A percentile compares a stretch with the other conserved stretches of the same genome.
phyloP scores from a whole-genome alignment of 805 yeast genomes.

The Barnettozyma vustinii region DNA sequence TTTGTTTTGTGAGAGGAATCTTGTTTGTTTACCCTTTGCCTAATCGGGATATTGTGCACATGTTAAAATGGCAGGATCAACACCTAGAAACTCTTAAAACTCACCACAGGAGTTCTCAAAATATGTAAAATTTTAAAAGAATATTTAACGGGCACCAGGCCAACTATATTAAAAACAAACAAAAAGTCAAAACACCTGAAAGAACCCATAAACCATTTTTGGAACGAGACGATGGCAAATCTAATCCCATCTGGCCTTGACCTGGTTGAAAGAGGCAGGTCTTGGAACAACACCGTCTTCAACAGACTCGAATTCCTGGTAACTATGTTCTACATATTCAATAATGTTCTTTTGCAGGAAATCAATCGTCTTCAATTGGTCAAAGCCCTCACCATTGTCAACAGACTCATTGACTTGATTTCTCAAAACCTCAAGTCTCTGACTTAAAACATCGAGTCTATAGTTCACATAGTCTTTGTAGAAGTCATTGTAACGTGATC shows the following conservation, averaged over 20 bases:
- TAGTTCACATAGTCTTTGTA: constrained; percentile 37
- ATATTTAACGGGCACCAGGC: too few relatives aligned
- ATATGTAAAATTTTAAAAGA: too few relatives aligned
- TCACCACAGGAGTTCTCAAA: too few relatives aligned
- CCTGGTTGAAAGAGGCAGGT: constrained; percentile 19
- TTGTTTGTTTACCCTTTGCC: not conserved
- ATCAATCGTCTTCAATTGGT: constrained; percentile 32
- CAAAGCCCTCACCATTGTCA: constrained; percentile 28
- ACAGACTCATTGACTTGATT: constrained; percentile 20
- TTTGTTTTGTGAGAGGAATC: not conserved
- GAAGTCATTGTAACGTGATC: constrained; percentile 34
- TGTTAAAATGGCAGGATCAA: not conserved
- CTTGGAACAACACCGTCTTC: constrained; percentile 25
- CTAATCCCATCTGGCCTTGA: constrained; percentile 4
- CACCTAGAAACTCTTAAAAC: not conserved
- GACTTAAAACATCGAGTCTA: constrained; percentile 31
- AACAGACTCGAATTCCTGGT: constrained; percentile 32
- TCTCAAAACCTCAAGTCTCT: constrained; percentile 28
- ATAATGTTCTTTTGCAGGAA: constrained; percentile 24
- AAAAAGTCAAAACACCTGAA: too few relatives aligned
- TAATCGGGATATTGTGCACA: not conserved
- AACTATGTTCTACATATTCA: constrained; percentile 28
- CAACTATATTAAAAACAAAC: not conserved
- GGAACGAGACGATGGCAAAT: too few relatives aligned
- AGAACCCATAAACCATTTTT: too few relatives aligned